A percentile compares a stretch with the other conserved stretches of the same genome.
Conservation (phyloP, 345 rosid genomes). For the Draba incana region DNA sequence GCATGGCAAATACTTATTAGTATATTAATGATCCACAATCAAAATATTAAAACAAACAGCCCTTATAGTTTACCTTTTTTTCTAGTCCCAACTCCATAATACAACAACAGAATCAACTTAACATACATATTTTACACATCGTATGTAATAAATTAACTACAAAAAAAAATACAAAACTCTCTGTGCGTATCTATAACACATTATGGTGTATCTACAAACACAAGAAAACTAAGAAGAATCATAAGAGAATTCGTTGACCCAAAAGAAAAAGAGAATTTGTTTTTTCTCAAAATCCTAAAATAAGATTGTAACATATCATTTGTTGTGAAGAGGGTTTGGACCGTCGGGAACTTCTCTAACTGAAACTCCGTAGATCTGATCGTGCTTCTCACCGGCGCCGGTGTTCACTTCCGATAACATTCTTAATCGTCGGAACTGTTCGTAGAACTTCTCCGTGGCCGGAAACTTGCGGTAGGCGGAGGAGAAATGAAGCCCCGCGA, state of each 20-base stretch:
- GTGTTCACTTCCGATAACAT: not conserved
- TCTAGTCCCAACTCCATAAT: too few species aligned
- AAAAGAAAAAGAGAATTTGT: not conserved
- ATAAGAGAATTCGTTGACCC: not conserved
- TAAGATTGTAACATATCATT: conserved; percentile 14
- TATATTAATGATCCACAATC: conserved; percentile 3
- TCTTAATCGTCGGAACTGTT: conserved; percentile 24
- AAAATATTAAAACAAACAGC: not conserved
- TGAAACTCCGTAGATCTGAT: conserved; percentile 33
- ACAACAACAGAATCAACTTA: too few species aligned
- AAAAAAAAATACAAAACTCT: too few species aligned
- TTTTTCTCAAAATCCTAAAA: not conserved
- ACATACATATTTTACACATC: too few species aligned
- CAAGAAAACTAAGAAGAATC: not conserved
- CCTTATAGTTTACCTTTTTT: too few species aligned
- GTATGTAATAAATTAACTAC: too few species aligned
- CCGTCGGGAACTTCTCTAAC: conserved; percentile 31
- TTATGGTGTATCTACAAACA: not conserved
- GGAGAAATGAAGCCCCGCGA: conserved; percentile 13
- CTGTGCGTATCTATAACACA: not conserved
- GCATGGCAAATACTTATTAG: not conserved
- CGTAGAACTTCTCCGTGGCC: conserved; percentile 15
- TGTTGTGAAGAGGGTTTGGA: conserved; percentile 43
- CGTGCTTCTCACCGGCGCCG: conserved; percentile 19
- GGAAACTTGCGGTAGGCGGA: conserved; percentile 22